Conservation (phyloP, 208 protist genomes). For the Leptomonas seymouri region DNA sequence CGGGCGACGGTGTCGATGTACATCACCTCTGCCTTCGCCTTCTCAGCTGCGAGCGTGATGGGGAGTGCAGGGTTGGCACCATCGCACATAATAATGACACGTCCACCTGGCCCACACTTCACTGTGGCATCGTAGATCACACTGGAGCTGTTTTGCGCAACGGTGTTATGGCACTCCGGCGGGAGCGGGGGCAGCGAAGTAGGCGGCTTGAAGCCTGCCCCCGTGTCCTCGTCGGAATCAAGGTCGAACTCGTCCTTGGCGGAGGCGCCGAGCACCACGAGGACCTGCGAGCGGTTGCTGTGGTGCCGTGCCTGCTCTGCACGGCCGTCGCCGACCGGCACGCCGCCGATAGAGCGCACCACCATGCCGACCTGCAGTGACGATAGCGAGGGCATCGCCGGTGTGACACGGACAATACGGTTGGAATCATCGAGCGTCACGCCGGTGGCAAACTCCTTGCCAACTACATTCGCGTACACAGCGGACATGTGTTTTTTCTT, state of each 20-base stretch:
- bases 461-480: slow-evolving; percentile 51
- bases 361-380: slow-evolving; percentile 60
- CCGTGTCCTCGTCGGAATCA: slow-evolving; percentile 70
- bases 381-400: slow-evolving; percentile 39
- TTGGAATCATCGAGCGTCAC: slow-evolving; percentile 55
- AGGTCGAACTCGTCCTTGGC: slow-evolving; percentile 84
- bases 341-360: slow-evolving; percentile 80
- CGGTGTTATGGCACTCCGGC: slow-evolving; percentile 43
- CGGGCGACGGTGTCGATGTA: slow-evolving; percentile 89
- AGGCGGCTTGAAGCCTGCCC: slow-evolving; percentile 55
- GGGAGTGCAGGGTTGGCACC: slow-evolving; percentile 82
- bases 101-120: slow-evolving; percentile 53
- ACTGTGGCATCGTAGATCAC: slow-evolving; percentile 65
- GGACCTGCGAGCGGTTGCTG: slow-evolving; percentile 48
- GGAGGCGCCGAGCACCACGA: slow-evolving; percentile 49
- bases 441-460: slow-evolving; percentile 59
- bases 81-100: slow-evolving; percentile 89
- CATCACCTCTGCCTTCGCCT: slow-evolving; percentile 73
- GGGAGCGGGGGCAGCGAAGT: slow-evolving; percentile 40
- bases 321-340: slow-evolving; percentile 43
- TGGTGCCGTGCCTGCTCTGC: slow-evolving; percentile 63
- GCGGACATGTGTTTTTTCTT: slow-evolving; percentile 31
- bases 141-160: slow-evolving; percentile 52
- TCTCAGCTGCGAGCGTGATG: slow-evolving; percentile 74
- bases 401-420: slow-evolving; percentile 52